phyloP scores from a whole-genome alignment of 345 rosid species.

The Euphorbia peplus region DNA sequence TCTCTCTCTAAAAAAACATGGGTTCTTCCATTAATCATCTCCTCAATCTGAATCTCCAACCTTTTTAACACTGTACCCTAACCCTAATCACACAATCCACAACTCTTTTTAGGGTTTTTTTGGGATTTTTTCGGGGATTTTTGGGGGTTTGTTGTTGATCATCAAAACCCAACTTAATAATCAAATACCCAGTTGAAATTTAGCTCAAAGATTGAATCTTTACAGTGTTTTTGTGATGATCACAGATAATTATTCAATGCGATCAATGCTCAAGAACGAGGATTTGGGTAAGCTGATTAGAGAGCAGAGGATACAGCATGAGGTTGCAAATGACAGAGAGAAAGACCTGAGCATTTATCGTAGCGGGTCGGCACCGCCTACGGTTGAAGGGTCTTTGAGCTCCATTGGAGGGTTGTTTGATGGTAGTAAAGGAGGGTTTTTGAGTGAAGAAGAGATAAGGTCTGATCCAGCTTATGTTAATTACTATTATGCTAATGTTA shows the following conservation, averaged over 20 bases:
- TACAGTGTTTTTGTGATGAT: slow-evolving; percentile 18
- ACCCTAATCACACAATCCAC: not conserved
- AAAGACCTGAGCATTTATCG: slow-evolving; percentile 61
- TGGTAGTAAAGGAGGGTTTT: slow-evolving; percentile 40
- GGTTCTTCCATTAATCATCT: slow-evolving; percentile 17
- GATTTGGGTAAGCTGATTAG: slow-evolving; percentile 49
- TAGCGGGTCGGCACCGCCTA: slow-evolving; percentile 96
- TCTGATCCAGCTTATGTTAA: slow-evolving; percentile 72
- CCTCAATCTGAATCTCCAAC: slow-evolving; percentile 16
- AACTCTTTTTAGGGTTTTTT: not conserved
- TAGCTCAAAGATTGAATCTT: slow-evolving; percentile 11
- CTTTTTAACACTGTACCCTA: slow-evolving; percentile 1
- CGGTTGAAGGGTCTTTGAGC: slow-evolving; percentile 74
- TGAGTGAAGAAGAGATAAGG: slow-evolving; percentile 71
- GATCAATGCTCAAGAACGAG: slow-evolving; percentile 51
- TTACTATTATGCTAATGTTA: slow-evolving; percentile 70
- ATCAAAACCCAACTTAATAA: not conserved
- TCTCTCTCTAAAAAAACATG: slow-evolving; percentile 15
- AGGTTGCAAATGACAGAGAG: slow-evolving; percentile 53
- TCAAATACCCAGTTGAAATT: slow-evolving; percentile 2
- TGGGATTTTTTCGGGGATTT: not conserved
- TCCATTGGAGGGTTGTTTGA: slow-evolving; percentile 66
- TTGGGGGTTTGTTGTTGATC: slow-evolving; percentile 12
- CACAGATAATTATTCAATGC: slow-evolving; percentile 37
- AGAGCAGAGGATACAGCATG: slow-evolving; percentile 43